Base-by-base conservation (phyloP, 2,329 filamentous ascomycete genomes). In the Claviceps arundinis region DNA sequence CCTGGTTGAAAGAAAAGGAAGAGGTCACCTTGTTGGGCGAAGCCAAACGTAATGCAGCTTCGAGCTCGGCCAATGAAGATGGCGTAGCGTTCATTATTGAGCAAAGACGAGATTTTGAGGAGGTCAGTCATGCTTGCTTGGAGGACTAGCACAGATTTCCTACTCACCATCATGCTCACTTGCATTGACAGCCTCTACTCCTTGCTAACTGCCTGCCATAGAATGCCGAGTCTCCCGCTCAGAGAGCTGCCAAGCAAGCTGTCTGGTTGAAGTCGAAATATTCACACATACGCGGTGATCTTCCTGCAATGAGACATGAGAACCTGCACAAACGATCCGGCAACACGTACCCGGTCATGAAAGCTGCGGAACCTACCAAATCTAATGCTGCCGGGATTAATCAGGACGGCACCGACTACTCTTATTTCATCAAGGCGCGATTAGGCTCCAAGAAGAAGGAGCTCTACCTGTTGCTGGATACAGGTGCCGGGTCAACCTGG, bases 401-500 rank as follows among this genome's bases (percentile, higher is more conserved):
- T 59, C 81, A 85, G 61, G 81, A 84, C 61, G 81, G 81, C 16
- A 77, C 76, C 16, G 82, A 85, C 60, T 81, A 76, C 57, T 81
- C 80, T 1, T 85, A 85, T 65, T 84, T 85, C 58, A 66, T 80
- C 44, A 65, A 80, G 60, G 77, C 76, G 16, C 59, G 69, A 37
- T 61, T 85, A 16, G 82, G 82, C 14, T 80, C 80, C 3, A 65
- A 70, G 14, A 65, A 67, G 43, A 78, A 76, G 56, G 63, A 72
- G 1, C 58, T 84, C 57, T 78, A 77, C 58, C 77, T 85, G 75
- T 72, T 85, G 26, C 68, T 85, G 53, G 82, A 85, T 62, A 83
- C 81, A 7, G 82, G 82, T 26, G 80, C 81, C 41, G 78, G 78
- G 22, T 88, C 87, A 53, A 89, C 84, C 13, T 95, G 89, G 89